Evolutionary conservation across 106 monocot species (phyloP).

Genomic region (Hemerocallis citrina): DNA sequence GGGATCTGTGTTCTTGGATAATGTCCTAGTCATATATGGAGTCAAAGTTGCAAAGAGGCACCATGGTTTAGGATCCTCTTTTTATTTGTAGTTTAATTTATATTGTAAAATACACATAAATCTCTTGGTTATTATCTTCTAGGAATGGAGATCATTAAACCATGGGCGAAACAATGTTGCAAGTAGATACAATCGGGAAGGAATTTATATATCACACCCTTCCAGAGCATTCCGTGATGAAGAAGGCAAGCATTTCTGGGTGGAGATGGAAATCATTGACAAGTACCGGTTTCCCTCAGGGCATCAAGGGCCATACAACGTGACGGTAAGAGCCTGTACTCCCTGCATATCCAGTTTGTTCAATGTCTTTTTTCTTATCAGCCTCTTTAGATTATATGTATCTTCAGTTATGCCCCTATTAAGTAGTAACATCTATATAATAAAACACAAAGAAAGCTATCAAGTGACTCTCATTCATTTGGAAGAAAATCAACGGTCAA

Average conservation of each 20-base stretch:
- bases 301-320: slow-evolving; percentile 94
- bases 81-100: background rate
- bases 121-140: background rate
- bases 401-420: too few relatives aligned
- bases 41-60: background rate
- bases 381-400: too few relatives aligned
- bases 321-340: slow-evolving; percentile 48
- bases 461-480: too few relatives aligned
- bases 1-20: too few relatives aligned
- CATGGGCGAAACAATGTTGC: slow-evolving; percentile 92
- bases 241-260: slow-evolving; percentile 97
- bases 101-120: too few relatives aligned
- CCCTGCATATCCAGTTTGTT: background rate
- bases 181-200: slow-evolving; percentile 69
- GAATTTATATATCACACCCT: slow-evolving; percentile 59
- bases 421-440: too few relatives aligned
- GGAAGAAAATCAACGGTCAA: too few relatives aligned
- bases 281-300: slow-evolving; percentile 79
- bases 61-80: too few relatives aligned
- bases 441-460: too few relatives aligned
- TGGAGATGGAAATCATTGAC: slow-evolving; percentile 89
- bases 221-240: slow-evolving; percentile 87
- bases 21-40: too few relatives aligned
- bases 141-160: slow-evolving; percentile 86
- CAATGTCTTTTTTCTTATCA: too few relatives aligned